A percentile compares a stretch with the other conserved stretches of the same genome.
Conservation (phyloP, 2,329 filamentous ascomycete genomes). For the Neoarthrinium moseri region DNA sequence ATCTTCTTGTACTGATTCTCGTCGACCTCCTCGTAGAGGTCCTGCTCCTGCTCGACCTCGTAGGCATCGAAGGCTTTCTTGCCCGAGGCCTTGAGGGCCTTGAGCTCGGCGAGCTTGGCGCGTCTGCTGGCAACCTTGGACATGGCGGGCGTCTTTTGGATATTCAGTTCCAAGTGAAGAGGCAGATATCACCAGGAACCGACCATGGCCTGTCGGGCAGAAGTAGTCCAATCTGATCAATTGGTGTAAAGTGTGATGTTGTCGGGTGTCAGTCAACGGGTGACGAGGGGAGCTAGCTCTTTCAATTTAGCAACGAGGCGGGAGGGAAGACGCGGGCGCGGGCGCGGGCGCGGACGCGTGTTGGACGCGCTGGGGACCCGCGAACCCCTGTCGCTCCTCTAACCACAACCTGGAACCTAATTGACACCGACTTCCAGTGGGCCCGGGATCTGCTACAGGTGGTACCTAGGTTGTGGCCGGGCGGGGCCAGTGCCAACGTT, state of each 20-base stretch:
- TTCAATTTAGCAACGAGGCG: too few relatives aligned
- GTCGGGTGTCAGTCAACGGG: too few relatives aligned
- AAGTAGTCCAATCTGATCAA: neutral
- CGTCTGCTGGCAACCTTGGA: slow-evolving; percentile 40
- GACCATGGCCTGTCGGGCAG: neutral
- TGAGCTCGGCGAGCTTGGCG: slow-evolving; percentile 72
- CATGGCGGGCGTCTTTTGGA: slow-evolving; percentile 37
- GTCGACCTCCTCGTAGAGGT: slow-evolving; percentile 93
- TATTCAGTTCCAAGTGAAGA: neutral
- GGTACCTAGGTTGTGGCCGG: neutral
- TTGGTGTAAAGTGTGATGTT: too few relatives aligned
- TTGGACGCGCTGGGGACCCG: too few relatives aligned
- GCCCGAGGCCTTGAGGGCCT: slow-evolving; percentile 80
- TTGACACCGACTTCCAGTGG: too few relatives aligned
- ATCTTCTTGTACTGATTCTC: slow-evolving; percentile 98
- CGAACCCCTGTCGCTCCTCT: too few relatives aligned
- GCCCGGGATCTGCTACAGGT: too few relatives aligned
- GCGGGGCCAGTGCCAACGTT: neutral
- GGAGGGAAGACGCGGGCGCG: too few relatives aligned
- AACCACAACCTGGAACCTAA: too few relatives aligned
- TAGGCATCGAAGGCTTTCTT: slow-evolving; percentile 90
- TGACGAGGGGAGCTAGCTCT: too few relatives aligned
- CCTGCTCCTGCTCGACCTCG: slow-evolving; percentile 77
- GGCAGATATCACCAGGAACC: neutral
- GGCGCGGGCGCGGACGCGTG: too few relatives aligned